phyloP scores from a whole-genome alignment of 2,329 filamentous ascomycete species.

The Keithomyces neogunnii region DNA sequence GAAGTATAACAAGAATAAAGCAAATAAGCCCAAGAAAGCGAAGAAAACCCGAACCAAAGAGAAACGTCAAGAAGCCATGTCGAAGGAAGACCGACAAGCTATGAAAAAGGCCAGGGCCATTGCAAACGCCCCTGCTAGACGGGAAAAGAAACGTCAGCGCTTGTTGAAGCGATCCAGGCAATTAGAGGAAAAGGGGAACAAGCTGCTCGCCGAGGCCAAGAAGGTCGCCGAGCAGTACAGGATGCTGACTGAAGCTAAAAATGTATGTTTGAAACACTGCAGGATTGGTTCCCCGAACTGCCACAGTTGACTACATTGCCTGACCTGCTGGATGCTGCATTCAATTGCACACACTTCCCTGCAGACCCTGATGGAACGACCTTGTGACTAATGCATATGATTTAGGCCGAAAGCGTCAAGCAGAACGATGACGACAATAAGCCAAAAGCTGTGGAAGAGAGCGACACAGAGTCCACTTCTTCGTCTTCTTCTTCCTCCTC shows the following conservation, averaged over 20 bases:
- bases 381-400: slow-evolving; percentile 1
- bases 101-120: slow-evolving; percentile 21
- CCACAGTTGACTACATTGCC: neutral
- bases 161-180: slow-evolving; percentile 28
- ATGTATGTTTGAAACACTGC: slow-evolving; percentile 7
- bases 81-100: slow-evolving; percentile 20
- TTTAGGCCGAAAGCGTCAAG: slow-evolving; percentile 14
- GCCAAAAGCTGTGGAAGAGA: slow-evolving; percentile 11
- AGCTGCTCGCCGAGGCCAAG: slow-evolving; percentile 32
- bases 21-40: neutral
- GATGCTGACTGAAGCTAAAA: slow-evolving; percentile 10
- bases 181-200: slow-evolving; percentile 30
- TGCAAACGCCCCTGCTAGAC: slow-evolving; percentile 20
- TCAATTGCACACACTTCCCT: neutral
- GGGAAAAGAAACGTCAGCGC: slow-evolving; percentile 29
- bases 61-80: slow-evolving; percentile 21
- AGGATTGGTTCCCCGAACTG: neutral
- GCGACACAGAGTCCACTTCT: slow-evolving; percentile 12
- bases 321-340: neutral
- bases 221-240: slow-evolving; percentile 21
- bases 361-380: neutral
- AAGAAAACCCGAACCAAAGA: slow-evolving; percentile 16
- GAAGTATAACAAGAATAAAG: neutral
- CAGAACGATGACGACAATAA: slow-evolving; percentile 10
- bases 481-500: slow-evolving; percentile 12